These are phyloP conservation scores for Ulota crispa DNA, from an alignment of 225 moss, liverwort and hornwort genomes.

Conservation along the genomic window DNA sequence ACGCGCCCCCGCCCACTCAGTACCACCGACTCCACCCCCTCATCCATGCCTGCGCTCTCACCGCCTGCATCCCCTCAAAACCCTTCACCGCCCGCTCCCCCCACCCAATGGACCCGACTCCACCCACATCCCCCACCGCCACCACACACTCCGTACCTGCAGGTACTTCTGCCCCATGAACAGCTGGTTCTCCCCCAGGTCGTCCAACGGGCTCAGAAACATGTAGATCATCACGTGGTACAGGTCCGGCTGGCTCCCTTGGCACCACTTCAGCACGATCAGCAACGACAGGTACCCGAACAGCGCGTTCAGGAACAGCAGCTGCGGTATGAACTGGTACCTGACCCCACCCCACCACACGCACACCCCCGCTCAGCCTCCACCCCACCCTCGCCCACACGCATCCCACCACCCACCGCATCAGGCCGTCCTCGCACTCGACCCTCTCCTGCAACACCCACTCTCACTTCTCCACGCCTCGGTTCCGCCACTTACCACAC, in stretches of 20 bases:
- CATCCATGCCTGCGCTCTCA: background rate
- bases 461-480: background rate
- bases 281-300: slow-evolving; percentile 78
- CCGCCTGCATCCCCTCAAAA: background rate
- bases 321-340: slow-evolving; percentile 95
- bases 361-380: background rate
- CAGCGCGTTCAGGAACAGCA: slow-evolving; percentile 71
- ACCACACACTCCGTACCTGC: slow-evolving; percentile 45
- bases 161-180: slow-evolving; percentile 62
- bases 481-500: slow-evolving; percentile 51
- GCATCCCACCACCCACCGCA: background rate
- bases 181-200: slow-evolving; percentile 79
- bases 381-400: background rate
- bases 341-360: slow-evolving; percentile 37
- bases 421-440: background rate
- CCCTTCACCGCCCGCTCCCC: background rate
- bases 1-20: background rate
- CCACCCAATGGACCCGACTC: background rate
- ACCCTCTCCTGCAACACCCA: background rate
- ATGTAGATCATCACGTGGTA: slow-evolving; percentile 99
- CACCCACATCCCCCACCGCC: background rate
- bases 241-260: slow-evolving; percentile 92
- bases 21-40: background rate
- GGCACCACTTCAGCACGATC: slow-evolving; percentile 89
- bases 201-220: slow-evolving; percentile 72